phyloP scores from a whole-genome alignment of 352 stramenopile species.

The Globisporangium emineosum region DNA sequence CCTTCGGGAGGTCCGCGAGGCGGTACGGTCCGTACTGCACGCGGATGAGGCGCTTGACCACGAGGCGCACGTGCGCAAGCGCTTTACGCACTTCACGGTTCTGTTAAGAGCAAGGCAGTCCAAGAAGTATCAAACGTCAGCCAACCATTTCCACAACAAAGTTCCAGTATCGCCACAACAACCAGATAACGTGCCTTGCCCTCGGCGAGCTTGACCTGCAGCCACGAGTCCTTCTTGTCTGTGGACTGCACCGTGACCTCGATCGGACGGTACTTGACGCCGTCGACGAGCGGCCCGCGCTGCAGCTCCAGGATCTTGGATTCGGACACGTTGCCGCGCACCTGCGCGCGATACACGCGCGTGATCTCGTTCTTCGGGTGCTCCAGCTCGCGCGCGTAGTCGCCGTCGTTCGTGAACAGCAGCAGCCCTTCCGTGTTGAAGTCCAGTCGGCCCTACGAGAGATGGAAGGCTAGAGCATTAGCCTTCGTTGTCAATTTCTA shows the following conservation, averaged over 20 bases:
- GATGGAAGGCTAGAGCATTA: not conserved
- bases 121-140: not conserved
- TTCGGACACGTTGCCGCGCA: conserved; percentile 73
- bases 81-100: conserved; percentile 91
- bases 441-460: conserved; percentile 80
- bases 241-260: conserved; percentile 69
- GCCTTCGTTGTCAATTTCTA: not conserved
- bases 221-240: conserved; percentile 89
- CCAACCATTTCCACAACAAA: not conserved
- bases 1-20: conserved; percentile 68
- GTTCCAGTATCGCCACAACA: not conserved
- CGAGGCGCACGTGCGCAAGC: conserved; percentile 77
- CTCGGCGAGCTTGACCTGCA: conserved; percentile 83
- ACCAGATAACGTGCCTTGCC: conserved; percentile 62
- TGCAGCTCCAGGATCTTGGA: conserved; percentile 81
- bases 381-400: conserved; percentile 87
- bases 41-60: conserved; percentile 87
- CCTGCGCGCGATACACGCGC: conserved; percentile 82
- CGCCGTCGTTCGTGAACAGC: conserved; percentile 91
- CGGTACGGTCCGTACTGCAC: conserved; percentile 89
- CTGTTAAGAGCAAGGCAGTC: conserved; percentile 25
- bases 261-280: conserved; percentile 78
- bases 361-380: conserved; percentile 75
- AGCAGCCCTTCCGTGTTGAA: conserved; percentile 91
- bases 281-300: conserved; percentile 77